Evolutionary conservation across 2,329 filamentous ascomycete species (phyloP).

Genomic region (Penicillium sp.): DNA sequence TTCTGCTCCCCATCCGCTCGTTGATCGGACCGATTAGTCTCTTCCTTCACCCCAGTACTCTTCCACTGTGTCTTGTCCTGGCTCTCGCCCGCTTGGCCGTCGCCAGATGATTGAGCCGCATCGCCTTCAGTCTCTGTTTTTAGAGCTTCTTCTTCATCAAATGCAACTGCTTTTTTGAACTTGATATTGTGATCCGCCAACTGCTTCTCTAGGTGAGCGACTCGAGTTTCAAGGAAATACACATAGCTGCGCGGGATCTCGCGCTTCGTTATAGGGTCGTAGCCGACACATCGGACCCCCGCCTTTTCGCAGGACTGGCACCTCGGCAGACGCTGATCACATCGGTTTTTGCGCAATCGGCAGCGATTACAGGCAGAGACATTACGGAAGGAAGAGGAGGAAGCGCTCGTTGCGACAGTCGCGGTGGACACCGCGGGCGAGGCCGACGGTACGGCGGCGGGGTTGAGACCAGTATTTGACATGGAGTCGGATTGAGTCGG

Average conservation of each 20-base stretch:
- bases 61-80: conserved; percentile 13
- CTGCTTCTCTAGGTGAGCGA: conserved; percentile 75
- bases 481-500: conserved; percentile 21
- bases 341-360: conserved; percentile 85
- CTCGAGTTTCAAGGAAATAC: conserved; percentile 84
- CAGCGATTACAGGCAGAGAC: conserved; percentile 95
- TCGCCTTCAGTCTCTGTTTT: conserved; percentile 30
- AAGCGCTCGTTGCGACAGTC: conserved; percentile 19
- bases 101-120: conserved; percentile 16
- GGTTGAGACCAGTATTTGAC: conserved; percentile 17
- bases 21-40: conserved; percentile 16
- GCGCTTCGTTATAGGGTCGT: conserved; percentile 92
- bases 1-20: conserved; percentile 18
- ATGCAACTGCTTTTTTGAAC: conserved; percentile 65
- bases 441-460: conserved; percentile 11
- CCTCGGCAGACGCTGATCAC: conserved; percentile 86
- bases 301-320: conserved; percentile 92
- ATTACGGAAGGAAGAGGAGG: conserved; percentile 62
- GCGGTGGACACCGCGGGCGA: conserved; percentile 22
- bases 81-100: conserved; percentile 16
- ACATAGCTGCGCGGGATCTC: conserved; percentile 93
- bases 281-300: conserved; percentile 85
- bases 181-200: conserved; percentile 64
- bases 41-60: conserved; percentile 20
- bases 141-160: conserved; percentile 52